Base-by-base conservation (phyloP, 768 basidiomycete species). In the Mycena olivaceomarginata region DNA sequence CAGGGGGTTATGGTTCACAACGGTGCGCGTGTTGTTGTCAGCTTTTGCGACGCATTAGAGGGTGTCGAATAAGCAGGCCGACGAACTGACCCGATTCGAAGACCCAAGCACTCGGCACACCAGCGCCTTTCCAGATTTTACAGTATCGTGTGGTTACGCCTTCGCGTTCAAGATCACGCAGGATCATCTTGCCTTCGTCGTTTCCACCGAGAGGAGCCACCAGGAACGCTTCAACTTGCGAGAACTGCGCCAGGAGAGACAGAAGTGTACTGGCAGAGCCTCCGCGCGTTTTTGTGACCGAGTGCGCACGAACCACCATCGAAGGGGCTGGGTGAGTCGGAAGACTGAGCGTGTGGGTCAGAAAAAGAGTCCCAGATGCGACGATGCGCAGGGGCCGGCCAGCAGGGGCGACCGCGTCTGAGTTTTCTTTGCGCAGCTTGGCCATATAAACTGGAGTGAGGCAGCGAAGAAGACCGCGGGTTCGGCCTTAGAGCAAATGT, bases 1-100 rank as follows among this genome's bases (percentile, higher is more conserved):
- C 10, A 97, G 88, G 2, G 96, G 95, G 79, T 97, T 97, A 85
- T 97, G 95, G 84, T 97, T 96, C 79, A 96, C 92, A 67, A 96
- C 92, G 15, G 95, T 93, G 53, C 92, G 91, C 11, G 90, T 85
- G 81, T 91, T 89, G 60, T 89, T 90, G 75, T 94, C 91, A 51
- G 87, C 93, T 94, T 76, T 43, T 72, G 31, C 59, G 41, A 46
- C 53, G 64, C 59, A 48, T 43, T 39, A 64, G 40, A 48, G 20
- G 40, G 22, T 31, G 56, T 15, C 20, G 64, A 77, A 66, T 69
- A 62, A 67, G 25, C 16, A 67, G 15, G 45, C 22, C 48, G 60
- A 80, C 90, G 77, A 81, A 94, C 56, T 57, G 25, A 57, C 95
- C 90, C 66, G 94, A 90, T 85, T 95, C 92, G 40, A 97, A 81